Evolutionary conservation across 495 filamentous ascomycete genomes (phyloP).

Genomic region (Penicilliopsis zonata): DNA sequence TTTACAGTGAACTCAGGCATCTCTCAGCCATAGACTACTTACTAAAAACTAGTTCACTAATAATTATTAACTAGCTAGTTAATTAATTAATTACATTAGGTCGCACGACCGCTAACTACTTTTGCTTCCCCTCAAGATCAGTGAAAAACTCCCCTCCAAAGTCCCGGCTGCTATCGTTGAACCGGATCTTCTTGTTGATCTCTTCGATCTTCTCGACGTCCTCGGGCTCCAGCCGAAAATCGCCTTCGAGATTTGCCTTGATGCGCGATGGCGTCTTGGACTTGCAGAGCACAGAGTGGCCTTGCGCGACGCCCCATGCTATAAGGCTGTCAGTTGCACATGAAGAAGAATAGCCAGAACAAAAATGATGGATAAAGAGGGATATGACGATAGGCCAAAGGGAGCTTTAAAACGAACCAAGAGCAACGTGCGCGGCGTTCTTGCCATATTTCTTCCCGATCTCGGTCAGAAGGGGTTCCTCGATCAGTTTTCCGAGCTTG

Average conservation of each 20-base stretch:
- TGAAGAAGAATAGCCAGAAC: too few relatives aligned
- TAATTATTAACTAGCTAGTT: too few relatives aligned
- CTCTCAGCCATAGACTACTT: too few relatives aligned
- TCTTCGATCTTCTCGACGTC: constrained; percentile 42
- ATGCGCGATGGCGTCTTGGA: constrained; percentile 43
- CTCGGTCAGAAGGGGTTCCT: constrained; percentile 46
- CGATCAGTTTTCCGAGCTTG: constrained; percentile 41
- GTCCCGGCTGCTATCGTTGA: constrained; percentile 43
- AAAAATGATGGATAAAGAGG: too few relatives aligned
- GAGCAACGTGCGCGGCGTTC: constrained; percentile 46
- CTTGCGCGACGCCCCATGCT: constrained; percentile 56
- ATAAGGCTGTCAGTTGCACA: constrained; percentile 6
- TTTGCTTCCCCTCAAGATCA: constrained; percentile 50
- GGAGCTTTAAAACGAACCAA: constrained; percentile 34
- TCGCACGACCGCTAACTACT: too few relatives aligned
- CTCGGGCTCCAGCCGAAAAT: constrained; percentile 40
- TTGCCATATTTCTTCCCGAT: constrained; percentile 54
- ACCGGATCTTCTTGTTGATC: constrained; percentile 44
- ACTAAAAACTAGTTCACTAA: too few relatives aligned
- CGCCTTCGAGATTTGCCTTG: constrained; percentile 42
- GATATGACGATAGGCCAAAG: neutral
- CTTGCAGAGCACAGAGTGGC: constrained; percentile 57
- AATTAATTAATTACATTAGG: too few relatives aligned
- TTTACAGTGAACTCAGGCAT: too few relatives aligned
- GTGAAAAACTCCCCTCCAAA: constrained; percentile 49